Conservation (phyloP, 306 rosid species). For the Pueraria montana region DNA sequence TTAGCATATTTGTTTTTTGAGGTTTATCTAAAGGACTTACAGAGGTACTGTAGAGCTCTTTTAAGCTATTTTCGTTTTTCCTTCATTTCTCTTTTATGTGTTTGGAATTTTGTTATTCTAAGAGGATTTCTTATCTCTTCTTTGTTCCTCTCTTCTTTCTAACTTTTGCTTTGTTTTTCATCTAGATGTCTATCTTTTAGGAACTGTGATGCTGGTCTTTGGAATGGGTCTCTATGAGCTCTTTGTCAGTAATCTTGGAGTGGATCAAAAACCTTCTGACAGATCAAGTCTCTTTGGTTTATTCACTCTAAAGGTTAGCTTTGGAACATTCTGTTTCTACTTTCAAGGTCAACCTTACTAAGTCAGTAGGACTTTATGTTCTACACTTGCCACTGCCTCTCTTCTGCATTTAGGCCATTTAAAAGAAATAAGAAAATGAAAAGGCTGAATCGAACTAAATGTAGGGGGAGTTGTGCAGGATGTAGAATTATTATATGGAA, state of each 20-base stretch:
- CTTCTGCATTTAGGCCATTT: slow-evolving; percentile 1
- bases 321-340: slow-evolving; percentile 1
- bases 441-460: slow-evolving; percentile 9
- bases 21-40: slow-evolving; percentile 12
- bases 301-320: slow-evolving; percentile 80
- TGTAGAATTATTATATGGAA: neutral
- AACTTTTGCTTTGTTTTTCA: slow-evolving; percentile 45
- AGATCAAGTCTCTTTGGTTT: slow-evolving; percentile 84
- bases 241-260: slow-evolving; percentile 85
- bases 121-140: slow-evolving; percentile 7
- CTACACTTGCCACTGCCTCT: neutral
- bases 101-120: slow-evolving; percentile 8
- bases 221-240: slow-evolving; percentile 99
- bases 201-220: slow-evolving; percentile 98
- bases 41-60: slow-evolving; percentile 14
- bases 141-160: slow-evolving; percentile 42
- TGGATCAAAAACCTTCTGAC: slow-evolving; percentile 54
- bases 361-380: slow-evolving; percentile 13
- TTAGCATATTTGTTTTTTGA: neutral
- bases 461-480: neutral
- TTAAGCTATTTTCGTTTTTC: neutral
- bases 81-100: neutral
- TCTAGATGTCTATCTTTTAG: slow-evolving; percentile 91
- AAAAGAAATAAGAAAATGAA: neutral
- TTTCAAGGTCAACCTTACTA: slow-evolving; percentile 15